These are phyloP conservation scores for Gymnopus androsaceus DNA, from an alignment of 1,284 basidiomycete genomes.

Conservation along the genomic window DNA sequence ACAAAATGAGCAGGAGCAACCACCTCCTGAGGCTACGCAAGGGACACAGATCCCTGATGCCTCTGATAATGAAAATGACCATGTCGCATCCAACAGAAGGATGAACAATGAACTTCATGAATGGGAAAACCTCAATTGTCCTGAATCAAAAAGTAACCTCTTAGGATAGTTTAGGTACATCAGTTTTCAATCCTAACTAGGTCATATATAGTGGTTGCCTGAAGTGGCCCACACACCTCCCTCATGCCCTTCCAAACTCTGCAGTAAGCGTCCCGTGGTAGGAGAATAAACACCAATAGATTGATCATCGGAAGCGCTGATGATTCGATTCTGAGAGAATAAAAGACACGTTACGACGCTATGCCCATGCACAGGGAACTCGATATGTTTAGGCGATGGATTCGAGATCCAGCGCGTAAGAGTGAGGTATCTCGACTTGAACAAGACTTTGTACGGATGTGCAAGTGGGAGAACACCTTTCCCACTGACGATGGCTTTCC, in stretches of 20 bases:
- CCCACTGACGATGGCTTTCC: background rate
- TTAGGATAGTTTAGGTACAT: too few relatives aligned
- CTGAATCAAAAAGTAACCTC: too few relatives aligned
- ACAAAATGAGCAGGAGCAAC: too few relatives aligned
- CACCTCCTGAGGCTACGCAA: too few relatives aligned
- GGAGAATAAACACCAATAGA: slow-evolving; percentile 92
- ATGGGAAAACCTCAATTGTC: too few relatives aligned
- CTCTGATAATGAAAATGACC: too few relatives aligned
- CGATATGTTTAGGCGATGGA: slow-evolving; percentile 72
- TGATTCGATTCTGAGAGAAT: slow-evolving; percentile 91
- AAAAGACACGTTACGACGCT: slow-evolving; percentile 93
- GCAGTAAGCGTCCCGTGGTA: slow-evolving; percentile 71
- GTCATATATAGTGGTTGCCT: too few relatives aligned
- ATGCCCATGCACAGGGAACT: slow-evolving; percentile 84
- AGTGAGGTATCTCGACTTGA: slow-evolving; percentile 82
- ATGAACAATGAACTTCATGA: too few relatives aligned
- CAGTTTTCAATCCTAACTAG: too few relatives aligned
- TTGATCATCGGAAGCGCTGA: slow-evolving; percentile 92
- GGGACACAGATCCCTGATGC: too few relatives aligned
- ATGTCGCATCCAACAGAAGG: too few relatives aligned
- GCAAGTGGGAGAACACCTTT: slow-evolving; percentile 54
- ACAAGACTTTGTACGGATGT: slow-evolving; percentile 84
- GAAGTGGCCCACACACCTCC: slow-evolving; percentile 99
- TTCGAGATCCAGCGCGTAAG: slow-evolving; percentile 76
- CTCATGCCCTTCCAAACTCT: slow-evolving; percentile 84